Conservation (phyloP, 768 basidiomycete genomes). For the Lactarius sanguifluus region DNA sequence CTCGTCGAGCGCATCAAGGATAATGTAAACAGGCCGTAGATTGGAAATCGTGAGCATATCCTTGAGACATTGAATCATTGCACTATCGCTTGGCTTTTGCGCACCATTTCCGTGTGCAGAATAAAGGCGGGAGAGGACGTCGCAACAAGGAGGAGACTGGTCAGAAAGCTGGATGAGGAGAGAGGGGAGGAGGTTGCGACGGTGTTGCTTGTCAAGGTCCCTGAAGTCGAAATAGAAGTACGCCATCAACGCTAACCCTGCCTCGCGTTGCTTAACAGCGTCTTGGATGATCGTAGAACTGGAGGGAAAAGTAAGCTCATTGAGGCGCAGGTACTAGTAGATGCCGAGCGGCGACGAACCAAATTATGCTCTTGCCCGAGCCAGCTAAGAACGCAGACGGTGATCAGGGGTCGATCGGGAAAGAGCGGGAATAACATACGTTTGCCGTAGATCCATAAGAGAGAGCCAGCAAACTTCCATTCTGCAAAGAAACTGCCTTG, state of each 20-base stretch:
- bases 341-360: neutral
- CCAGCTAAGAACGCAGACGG: neutral
- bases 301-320: neutral
- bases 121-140: too few species aligned
- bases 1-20: too few species aligned
- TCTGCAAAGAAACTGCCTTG: neutral
- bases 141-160: too few species aligned
- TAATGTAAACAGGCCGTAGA: too few species aligned
- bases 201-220: too few species aligned
- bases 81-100: too few species aligned
- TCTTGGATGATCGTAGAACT: conserved; percentile 2
- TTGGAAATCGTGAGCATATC: too few species aligned
- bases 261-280: neutral
- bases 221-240: neutral
- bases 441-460: neutral
- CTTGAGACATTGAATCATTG: too few species aligned
- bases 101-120: too few species aligned
- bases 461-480: neutral
- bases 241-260: neutral
- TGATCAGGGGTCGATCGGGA: neutral
- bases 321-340: neutral
- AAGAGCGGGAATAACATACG: neutral
- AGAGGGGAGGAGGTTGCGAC: too few species aligned
- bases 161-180: too few species aligned
- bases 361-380: neutral